These are phyloP conservation scores for Pleurotus eryngii DNA, from an alignment of 768 basidiomycete genomes.

Conservation along the genomic window DNA sequence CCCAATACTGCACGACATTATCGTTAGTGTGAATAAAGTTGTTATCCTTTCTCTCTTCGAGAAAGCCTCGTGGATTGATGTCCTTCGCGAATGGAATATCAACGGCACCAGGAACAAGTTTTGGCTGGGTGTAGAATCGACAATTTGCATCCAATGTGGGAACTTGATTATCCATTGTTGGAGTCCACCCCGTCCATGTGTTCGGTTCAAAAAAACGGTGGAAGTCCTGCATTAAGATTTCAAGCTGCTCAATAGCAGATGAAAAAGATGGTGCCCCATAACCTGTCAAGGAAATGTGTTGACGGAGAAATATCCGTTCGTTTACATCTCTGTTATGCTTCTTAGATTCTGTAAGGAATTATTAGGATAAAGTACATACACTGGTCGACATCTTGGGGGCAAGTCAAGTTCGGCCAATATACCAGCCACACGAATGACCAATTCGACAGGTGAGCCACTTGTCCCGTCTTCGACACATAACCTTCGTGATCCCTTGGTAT, in stretches of 20 bases:
- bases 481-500: no score
- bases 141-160: background rate
- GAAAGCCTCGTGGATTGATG: background rate
- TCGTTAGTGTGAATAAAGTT: background rate
- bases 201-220: background rate
- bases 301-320: background rate
- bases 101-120: background rate
- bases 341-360: no score
- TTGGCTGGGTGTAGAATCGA: background rate
- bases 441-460: no score
- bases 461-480: no score
- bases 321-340: no score
- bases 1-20: background rate
- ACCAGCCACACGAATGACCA: no score
- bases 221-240: background rate
- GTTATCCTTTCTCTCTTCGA: background rate
- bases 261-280: background rate
- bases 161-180: background rate
- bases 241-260: background rate
- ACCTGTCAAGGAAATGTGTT: background rate
- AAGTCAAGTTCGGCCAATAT: no score
- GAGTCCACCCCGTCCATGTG: background rate
- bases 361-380: no score
- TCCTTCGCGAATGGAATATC: background rate
- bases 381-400: no score